Evolutionary conservation across 116 monocot species (phyloP).

Genomic region (Phalaenopsis hybrid): DNA sequence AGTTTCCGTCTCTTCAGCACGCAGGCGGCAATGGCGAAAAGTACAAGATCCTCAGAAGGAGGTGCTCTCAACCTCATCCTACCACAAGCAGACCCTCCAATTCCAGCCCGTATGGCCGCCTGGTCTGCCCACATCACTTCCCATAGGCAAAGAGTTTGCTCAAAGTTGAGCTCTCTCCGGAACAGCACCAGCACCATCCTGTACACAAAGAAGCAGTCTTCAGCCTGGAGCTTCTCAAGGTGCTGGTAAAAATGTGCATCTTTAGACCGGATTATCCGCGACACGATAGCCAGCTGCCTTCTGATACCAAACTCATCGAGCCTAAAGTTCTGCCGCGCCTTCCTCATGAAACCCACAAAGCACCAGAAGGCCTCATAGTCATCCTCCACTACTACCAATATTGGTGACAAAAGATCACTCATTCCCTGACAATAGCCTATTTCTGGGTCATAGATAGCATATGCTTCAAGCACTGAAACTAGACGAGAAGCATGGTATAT

Average conservation of each 20-base stretch:
- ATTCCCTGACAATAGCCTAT: slow-evolving; percentile 75
- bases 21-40: slow-evolving; percentile 64
- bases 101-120: slow-evolving; percentile 43
- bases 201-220: slow-evolving; percentile 65
- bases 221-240: slow-evolving; percentile 53
- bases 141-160: slow-evolving; percentile 54
- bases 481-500: slow-evolving; percentile 50
- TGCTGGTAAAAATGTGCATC: slow-evolving; percentile 44
- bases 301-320: slow-evolving; percentile 58
- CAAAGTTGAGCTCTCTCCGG: slow-evolving; percentile 56
- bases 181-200: slow-evolving; percentile 67
- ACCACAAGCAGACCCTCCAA: slow-evolving; percentile 29
- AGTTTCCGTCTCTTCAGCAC: slow-evolving; percentile 55
- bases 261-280: slow-evolving; percentile 51
- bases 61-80: slow-evolving; percentile 24
- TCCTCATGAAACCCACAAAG: slow-evolving; percentile 63
- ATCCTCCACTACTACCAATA: slow-evolving; percentile 44
- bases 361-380: slow-evolving; percentile 66
- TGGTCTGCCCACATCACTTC: slow-evolving; percentile 79
- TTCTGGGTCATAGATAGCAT: slow-evolving; percentile 55
- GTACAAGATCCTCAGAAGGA: slow-evolving; percentile 44
- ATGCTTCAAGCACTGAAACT: slow-evolving; percentile 59
- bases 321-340: slow-evolving; percentile 60
- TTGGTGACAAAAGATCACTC: slow-evolving; percentile 64
- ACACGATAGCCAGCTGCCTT: slow-evolving; percentile 42